These are phyloP conservation scores for Fusarium denticulatum DNA, from an alignment of 2,329 filamentous ascomycete genomes.

Conservation along the genomic window DNA sequence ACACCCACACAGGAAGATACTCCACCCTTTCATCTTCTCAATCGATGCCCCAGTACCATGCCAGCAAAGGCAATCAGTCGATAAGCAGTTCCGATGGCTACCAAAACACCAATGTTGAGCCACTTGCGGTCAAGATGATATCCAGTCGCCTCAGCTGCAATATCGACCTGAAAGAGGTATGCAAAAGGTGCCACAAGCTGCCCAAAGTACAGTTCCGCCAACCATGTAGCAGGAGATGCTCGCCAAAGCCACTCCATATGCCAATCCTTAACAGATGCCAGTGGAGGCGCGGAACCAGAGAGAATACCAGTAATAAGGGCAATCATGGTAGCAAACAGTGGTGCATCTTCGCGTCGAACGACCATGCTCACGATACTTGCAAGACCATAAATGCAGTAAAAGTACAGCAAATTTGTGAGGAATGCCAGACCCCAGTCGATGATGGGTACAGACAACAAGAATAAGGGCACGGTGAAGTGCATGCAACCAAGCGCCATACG, in stretches of 20 bases:
- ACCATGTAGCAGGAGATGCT: constrained; percentile 63
- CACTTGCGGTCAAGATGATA: constrained; percentile 57
- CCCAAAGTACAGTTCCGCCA: constrained; percentile 65
- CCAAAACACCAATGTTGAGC: constrained; percentile 56
- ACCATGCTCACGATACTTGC: constrained; percentile 64
- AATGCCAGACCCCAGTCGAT: constrained; percentile 62
- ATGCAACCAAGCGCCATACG: constrained; percentile 61
- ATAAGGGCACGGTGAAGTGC: constrained; percentile 64
- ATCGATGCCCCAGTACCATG: constrained; percentile 35
- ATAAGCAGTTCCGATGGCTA: constrained; percentile 57
- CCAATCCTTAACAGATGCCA: constrained; percentile 61
- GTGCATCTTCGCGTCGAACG: constrained; percentile 64
- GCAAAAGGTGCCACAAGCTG: constrained; percentile 59
- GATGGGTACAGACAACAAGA: constrained; percentile 59
- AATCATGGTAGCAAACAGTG: constrained; percentile 64
- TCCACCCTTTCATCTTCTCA: constrained; percentile 29
- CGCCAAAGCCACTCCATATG: constrained; percentile 66
- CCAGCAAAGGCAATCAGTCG: constrained; percentile 53
- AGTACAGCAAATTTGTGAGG: constrained; percentile 63
- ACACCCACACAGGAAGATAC: neutral
- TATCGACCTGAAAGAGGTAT: constrained; percentile 62
- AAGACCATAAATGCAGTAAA: constrained; percentile 68
- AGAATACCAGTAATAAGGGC: constrained; percentile 64
- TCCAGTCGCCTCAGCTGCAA: constrained; percentile 55
- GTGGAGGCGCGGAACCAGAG: constrained; percentile 61